phyloP scores from a whole-genome alignment of 768 basidiomycete species.

The Cantharellus anzutake region DNA sequence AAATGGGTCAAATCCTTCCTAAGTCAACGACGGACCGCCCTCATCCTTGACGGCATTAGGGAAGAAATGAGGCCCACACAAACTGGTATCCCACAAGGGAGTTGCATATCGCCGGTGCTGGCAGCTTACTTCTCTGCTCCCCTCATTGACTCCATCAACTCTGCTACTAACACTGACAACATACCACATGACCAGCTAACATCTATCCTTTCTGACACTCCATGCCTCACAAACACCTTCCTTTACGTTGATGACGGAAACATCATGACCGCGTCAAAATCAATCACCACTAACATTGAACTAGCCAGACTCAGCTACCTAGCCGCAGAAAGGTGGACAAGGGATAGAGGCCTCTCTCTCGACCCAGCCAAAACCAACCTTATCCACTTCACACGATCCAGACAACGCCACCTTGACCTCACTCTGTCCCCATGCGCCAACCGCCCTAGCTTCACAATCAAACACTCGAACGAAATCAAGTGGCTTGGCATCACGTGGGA shows the following conservation, averaged over 20 bases:
- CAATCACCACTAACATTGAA: slow-evolving; percentile 3
- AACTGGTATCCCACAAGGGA: not conserved
- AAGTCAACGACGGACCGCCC: not conserved
- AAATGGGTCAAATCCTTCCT: slow-evolving; percentile 1
- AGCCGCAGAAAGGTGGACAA: not conserved
- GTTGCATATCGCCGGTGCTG: not conserved
- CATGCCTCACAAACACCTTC: not conserved
- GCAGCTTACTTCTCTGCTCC: not conserved
- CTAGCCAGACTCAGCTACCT: not conserved
- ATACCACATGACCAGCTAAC: not conserved
- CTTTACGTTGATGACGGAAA: slow-evolving; percentile 9
- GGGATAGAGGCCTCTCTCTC: not conserved
- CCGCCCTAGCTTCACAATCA: not conserved
- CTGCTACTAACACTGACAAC: not conserved
- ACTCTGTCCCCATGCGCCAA: no score
- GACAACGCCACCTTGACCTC: not conserved
- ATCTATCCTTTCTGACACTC: not conserved
- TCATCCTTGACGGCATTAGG: not conserved
- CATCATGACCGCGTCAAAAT: slow-evolving; percentile 1
- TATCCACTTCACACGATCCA: slow-evolving; percentile 3
- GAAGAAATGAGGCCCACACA: not conserved
- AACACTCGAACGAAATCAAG: not conserved
- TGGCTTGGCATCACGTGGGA: slow-evolving; percentile 23
- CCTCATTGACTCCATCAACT: not conserved
- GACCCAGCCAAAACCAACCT: slow-evolving; percentile 5